A percentile compares a stretch with the other conserved stretches of the same genome.
These are phyloP conservation scores for Adenanthera pavonina DNA, from an alignment of 306 rosid genomes.

Conservation along the genomic window DNA sequence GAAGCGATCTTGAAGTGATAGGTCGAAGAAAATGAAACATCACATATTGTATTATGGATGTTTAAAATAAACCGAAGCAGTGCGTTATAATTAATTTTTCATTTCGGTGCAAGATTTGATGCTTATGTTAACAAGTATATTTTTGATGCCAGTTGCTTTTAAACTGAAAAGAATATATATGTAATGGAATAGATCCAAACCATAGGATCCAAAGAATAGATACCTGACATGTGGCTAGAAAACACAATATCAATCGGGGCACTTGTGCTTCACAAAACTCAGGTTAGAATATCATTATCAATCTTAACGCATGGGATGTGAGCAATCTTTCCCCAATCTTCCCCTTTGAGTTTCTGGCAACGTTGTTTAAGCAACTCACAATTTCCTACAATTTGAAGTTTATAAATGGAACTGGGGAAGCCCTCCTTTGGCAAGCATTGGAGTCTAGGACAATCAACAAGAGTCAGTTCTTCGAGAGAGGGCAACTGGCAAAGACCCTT, in stretches of 20 bases:
- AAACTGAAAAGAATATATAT: not conserved
- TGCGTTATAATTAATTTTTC: no score
- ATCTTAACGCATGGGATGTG: not conserved
- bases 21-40: no score
- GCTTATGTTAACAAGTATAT: no score
- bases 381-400: not conserved
- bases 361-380: not conserved
- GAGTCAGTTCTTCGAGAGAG: not conserved
- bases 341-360: not conserved
- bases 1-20: no score
- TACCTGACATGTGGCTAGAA: not conserved
- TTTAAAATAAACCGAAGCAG: no score
- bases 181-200: not conserved
- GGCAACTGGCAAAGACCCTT: constrained; percentile 32
- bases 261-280: no score
- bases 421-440: constrained; percentile 7
- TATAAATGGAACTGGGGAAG: not conserved
- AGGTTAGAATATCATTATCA: no score
- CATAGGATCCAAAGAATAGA: not conserved
- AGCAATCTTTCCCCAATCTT: constrained; percentile 1
- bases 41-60: no score
- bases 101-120: no score
- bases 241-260: no score
- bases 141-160: not conserved
- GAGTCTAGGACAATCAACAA: not conserved